Conservation (phyloP, 306 rosid genomes). For the Pyrus bretschneideri region DNA sequence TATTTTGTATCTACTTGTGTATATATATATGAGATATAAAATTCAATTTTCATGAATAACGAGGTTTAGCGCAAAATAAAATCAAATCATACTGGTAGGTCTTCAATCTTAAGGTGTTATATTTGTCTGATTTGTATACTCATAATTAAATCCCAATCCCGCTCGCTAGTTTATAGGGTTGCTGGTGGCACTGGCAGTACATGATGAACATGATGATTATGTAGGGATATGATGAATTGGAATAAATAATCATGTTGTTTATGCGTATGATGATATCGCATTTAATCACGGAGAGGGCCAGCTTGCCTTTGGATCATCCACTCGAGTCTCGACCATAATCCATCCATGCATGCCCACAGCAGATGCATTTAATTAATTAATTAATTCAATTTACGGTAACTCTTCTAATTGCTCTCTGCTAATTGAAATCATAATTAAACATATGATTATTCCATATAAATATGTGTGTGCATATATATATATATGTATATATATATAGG, state of each 20-base stretch:
- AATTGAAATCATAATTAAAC: background rate
- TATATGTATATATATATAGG: no score
- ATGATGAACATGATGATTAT: background rate
- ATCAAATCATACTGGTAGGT: no score
- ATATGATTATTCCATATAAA: no score
- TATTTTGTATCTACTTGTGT: no score
- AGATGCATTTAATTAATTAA: background rate
- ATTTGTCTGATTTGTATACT: background rate
- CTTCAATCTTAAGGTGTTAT: no score
- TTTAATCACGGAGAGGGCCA: background rate
- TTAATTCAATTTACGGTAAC: background rate
- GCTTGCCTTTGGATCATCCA: background rate
- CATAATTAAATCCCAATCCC: background rate
- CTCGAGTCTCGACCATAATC: background rate
- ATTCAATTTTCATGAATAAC: no score
- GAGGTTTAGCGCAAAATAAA: no score
- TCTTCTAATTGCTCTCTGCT: background rate
- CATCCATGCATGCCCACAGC: background rate
- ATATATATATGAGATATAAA: no score
- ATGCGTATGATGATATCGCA: background rate
- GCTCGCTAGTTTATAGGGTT: background rate
- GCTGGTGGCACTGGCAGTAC: background rate
- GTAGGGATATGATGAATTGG: background rate
- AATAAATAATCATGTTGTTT: background rate
- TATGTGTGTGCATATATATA: no score